Base-by-base conservation (phyloP, 495 filamentous ascomycete species). In the Podospora anserina region DNA sequence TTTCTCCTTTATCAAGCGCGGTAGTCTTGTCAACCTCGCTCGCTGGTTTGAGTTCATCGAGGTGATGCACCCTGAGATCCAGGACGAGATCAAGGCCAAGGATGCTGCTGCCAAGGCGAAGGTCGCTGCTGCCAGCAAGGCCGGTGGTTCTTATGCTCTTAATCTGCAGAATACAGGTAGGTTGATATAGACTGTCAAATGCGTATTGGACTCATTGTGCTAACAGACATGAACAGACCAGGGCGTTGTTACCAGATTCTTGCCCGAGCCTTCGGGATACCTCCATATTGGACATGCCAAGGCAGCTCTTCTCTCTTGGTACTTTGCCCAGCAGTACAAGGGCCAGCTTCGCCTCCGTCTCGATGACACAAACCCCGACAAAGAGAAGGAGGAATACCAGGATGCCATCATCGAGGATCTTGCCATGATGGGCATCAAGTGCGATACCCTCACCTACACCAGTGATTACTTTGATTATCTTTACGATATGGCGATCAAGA, bases 241-340 rank as follows among this genome's bases (percentile, higher is more conserved):
- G 76, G 95, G 95, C 7, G 94, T 98, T 30, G 92, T 98, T 30
- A 95, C 92, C 27, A 84, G 96, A 69, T 99, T 99, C 82, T 89
- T 94, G 18, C 95, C 95, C 1, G 95, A 99, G 88, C 95, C 95
- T 69, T 97, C 94, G 27, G 93, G 93, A 28, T 97, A 97, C 72
- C 88, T 97, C 39, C 93, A 97, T 79, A 96, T 97, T 67, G 94
- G 94, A 64, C 94, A 97, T 78, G 92, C 92, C 63, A 97, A 97
- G 80, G 94, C 94, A 15, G 94, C 93, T 13, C 83, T 97, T 56
- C 86, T 97, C 56, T 95, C 93, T 79, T 92, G 97, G 75, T 97
- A 93, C 85, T 97, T 97, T 69, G 94, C 93, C 15, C 91, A 91
- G 77, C 90, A 90, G 73, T 96, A 96, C 79, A 87, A 90, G 57